Base-by-base conservation (phyloP, 345 rosid genomes). In the Populus alba region DNA sequence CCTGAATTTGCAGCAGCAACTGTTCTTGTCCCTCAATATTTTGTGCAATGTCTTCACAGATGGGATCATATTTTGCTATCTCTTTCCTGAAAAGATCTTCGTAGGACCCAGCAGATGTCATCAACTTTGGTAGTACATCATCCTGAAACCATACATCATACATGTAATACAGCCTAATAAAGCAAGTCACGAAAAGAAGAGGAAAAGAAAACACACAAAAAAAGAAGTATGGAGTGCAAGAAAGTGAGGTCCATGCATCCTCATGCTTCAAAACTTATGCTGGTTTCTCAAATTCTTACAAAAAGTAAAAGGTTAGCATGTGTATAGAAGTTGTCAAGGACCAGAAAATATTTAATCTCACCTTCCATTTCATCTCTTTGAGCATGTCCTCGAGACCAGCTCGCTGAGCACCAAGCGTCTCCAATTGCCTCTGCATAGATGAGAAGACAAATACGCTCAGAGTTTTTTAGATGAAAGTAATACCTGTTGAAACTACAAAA, bases 371-470 rank as follows among this genome's bases (percentile, higher is more conserved):
- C 99, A 96, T 96, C 83, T 96, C 99, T 86, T 89, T 96, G 59
- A 94, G 97, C 97, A 96, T 91, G 83, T 96, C 99, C 86, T 96
- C 99, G 80, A 96, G 99, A 75, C 98, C 97, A 16, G 99, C 99
- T 66, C 98, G 89, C 78, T 94, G 98, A 78, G 98, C 93, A 82
- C 99, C 99, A 70, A 96, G 91, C 79, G 87, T 90, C 89, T 96
- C 99, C 92, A 96, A 81, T 82, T 94, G 98, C 86, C 98, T 91
- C 97, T 96, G 92, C 80, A 80, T 65, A 77, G 71, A 78, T n/a
- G n/a, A 73, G 75, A 29, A 70, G 51, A 70, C 80, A 81, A 3
- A 3, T 62, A 74, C 38, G 37, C 35, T 45, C 68, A 15, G 18
- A 18, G 49, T 1, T 41, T 39, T 13, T 43, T 33, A 10, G 18